These are phyloP conservation scores for Mycosphaerella sp. DNA, from an alignment of 2,329 filamentous ascomycete species.

Conservation along the genomic window DNA sequence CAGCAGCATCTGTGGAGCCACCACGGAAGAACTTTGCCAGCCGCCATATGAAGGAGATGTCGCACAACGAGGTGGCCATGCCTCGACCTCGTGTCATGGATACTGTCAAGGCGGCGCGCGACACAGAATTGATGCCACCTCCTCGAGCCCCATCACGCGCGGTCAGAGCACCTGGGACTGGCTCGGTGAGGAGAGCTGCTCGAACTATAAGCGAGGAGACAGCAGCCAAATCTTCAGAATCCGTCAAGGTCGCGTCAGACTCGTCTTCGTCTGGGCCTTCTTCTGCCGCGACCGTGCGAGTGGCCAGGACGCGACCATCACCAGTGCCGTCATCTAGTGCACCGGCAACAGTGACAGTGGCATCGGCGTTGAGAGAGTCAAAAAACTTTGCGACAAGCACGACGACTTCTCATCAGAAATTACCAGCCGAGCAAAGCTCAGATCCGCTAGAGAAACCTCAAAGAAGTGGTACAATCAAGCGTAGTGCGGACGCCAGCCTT, in stretches of 20 bases:
- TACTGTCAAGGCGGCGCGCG: constrained; percentile 21
- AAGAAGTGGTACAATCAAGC: constrained; percentile 24
- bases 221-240: constrained; percentile 24
- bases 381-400: constrained; percentile 23
- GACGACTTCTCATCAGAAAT: constrained; percentile 23
- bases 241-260: constrained; percentile 25
- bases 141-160: constrained; percentile 25
- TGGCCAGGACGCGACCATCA: constrained; percentile 21
- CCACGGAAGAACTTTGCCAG: constrained; percentile 34
- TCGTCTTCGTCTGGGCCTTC: constrained; percentile 16
- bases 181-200: constrained; percentile 27
- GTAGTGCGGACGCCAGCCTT: constrained; percentile 35
- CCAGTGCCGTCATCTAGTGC: constrained; percentile 17
- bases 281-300: constrained; percentile 20
- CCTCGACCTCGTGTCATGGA: constrained; percentile 15
- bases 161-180: constrained; percentile 23
- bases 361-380: constrained; percentile 23
- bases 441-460: constrained; percentile 28
- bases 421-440: constrained; percentile 20
- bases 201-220: constrained; percentile 34
- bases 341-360: constrained; percentile 13
- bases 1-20: constrained; percentile 26
- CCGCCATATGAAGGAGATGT: constrained; percentile 42
- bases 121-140: constrained; percentile 32
- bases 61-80: constrained; percentile 39